A percentile compares a stretch with the other conserved stretches of the same genome.
These are phyloP conservation scores for Lobosporangium transversale DNA, from an alignment of 192 early-diverging fungal genomes.

Conservation along the genomic window DNA sequence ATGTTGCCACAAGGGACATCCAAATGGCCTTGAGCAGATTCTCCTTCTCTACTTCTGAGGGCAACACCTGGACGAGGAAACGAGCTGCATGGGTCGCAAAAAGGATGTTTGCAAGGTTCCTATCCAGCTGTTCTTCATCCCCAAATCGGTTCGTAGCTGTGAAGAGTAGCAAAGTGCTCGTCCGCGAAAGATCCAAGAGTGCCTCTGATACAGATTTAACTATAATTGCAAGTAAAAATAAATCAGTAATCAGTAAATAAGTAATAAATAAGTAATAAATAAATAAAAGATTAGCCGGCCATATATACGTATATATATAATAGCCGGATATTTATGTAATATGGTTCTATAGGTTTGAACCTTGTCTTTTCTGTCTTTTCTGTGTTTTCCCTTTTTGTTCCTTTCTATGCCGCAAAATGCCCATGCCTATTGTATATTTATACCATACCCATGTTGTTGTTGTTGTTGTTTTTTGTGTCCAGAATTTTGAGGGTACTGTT, in stretches of 20 bases:
- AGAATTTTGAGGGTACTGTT: no score
- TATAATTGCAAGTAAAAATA: constrained; percentile 15
- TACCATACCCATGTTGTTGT: neutral
- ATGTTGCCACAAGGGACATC: constrained; percentile 48
- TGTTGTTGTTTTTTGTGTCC: neutral
- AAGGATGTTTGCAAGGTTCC: constrained; percentile 33
- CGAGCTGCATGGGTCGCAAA: constrained; percentile 37
- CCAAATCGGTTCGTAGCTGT: constrained; percentile 45
- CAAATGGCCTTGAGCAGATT: constrained; percentile 41
- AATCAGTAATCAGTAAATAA: neutral
- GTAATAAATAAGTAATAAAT: neutral
- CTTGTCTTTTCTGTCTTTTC: no score
- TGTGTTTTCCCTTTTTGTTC: no score
- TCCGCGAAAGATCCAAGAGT: constrained; percentile 38
- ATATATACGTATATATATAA: no score
- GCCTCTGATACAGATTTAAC: constrained; percentile 33
- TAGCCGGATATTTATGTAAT: no score
- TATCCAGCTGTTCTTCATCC: constrained; percentile 40
- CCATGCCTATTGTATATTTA: no score
- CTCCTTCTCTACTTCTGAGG: constrained; percentile 17
- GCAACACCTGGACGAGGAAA: constrained; percentile 29
- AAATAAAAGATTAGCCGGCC: no score
- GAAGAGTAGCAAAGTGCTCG: constrained; percentile 32
- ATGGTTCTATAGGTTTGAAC: no score
- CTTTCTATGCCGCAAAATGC: no score